phyloP scores from a whole-genome alignment of 2,329 filamentous ascomycete genomes.

The Aspergillus fumigatus region DNA sequence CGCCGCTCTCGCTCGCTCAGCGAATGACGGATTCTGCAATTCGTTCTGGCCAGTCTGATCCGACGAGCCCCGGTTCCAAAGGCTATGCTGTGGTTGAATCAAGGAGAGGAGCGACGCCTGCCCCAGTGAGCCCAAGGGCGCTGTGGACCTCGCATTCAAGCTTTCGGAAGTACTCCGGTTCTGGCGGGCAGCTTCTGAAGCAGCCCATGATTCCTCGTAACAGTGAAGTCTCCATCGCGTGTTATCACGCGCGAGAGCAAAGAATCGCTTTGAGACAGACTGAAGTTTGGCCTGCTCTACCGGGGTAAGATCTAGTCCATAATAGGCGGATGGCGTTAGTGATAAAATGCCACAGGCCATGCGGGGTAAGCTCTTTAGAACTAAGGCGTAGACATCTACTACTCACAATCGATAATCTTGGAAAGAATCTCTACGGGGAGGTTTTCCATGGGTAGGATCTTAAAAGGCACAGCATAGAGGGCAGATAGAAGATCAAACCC shows the following conservation, averaged over 20 bases:
- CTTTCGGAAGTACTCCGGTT: slow-evolving; percentile 37
- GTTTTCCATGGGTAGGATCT: slow-evolving; percentile 42
- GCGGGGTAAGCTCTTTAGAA: slow-evolving; percentile 1
- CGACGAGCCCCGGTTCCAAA: not conserved
- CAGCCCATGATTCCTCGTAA: slow-evolving; percentile 67
- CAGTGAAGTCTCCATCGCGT: slow-evolving; percentile 71
- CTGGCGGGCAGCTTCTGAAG: slow-evolving; percentile 38
- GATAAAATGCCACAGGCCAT: slow-evolving; percentile 18
- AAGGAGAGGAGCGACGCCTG: slow-evolving; percentile 30
- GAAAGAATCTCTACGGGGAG: slow-evolving; percentile 62
- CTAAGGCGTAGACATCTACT: slow-evolving; percentile 3
- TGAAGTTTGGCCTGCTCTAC: slow-evolving; percentile 64
- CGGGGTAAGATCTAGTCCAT: slow-evolving; percentile 55
- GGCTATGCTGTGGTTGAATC: slow-evolving; percentile 25
- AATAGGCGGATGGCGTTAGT: slow-evolving; percentile 9
- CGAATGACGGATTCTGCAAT: slow-evolving; percentile 16
- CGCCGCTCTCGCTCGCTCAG: slow-evolving; percentile 28
- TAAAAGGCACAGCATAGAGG: slow-evolving; percentile 23
- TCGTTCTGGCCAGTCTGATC: slow-evolving; percentile 6
- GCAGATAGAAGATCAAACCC: slow-evolving; percentile 5
- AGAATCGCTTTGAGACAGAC: slow-evolving; percentile 62
- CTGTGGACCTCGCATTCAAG: slow-evolving; percentile 42
- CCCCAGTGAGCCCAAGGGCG: slow-evolving; percentile 28
- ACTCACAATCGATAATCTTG: slow-evolving; percentile 59
- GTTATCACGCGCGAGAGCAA: slow-evolving; percentile 66